Evolutionary conservation across 2,329 filamentous ascomycete species (phyloP).

Genomic region (Pestalotiopsis fici): DNA sequence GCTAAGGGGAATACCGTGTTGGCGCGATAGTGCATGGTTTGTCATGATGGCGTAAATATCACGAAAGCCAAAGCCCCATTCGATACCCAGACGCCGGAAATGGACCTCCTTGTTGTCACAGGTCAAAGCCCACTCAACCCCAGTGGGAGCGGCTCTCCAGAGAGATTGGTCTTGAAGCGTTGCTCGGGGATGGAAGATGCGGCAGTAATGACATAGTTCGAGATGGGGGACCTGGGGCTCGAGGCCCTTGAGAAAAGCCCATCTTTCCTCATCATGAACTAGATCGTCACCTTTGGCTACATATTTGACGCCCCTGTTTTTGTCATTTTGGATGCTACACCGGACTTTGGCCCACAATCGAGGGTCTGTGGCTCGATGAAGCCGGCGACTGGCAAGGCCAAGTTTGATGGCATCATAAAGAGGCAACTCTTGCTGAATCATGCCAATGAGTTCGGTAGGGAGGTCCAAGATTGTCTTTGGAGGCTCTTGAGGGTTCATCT

Average conservation of each 20-base stretch:
- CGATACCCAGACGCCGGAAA: conserved; percentile 8
- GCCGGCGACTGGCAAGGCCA: conserved; percentile 1
- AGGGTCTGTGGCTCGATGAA: conserved; percentile 2
- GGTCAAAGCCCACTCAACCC: background rate
- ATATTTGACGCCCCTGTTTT: conserved; percentile 2
- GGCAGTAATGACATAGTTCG: conserved; percentile 14
- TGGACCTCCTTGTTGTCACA: conserved; percentile 13
- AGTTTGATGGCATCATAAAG: conserved; percentile 12
- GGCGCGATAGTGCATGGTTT: background rate
- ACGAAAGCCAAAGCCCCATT: conserved; percentile 15
- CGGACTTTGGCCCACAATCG: conserved; percentile 2
- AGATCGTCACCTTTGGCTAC: background rate
- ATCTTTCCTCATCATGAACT: conserved; percentile 5
- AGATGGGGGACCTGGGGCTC: conserved; percentile 4
- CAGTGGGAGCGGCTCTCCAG: conserved; percentile 1
- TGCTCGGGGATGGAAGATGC: conserved; percentile 12
- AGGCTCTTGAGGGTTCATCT: background rate
- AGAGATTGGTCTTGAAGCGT: background rate
- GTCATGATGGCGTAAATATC: conserved; percentile 13
- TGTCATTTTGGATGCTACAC: background rate
- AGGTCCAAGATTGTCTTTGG: conserved; percentile 3
- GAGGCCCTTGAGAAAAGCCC: conserved; percentile 9
- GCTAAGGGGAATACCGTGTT: conserved; percentile 8
- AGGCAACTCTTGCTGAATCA: conserved; percentile 5
- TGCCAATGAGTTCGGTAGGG: conserved; percentile 10